A percentile compares a stretch with the other conserved stretches of the same genome.
Evolutionary conservation across 139 green algal genomes (phyloP).

Genomic region (Coelastrella sp.): DNA sequence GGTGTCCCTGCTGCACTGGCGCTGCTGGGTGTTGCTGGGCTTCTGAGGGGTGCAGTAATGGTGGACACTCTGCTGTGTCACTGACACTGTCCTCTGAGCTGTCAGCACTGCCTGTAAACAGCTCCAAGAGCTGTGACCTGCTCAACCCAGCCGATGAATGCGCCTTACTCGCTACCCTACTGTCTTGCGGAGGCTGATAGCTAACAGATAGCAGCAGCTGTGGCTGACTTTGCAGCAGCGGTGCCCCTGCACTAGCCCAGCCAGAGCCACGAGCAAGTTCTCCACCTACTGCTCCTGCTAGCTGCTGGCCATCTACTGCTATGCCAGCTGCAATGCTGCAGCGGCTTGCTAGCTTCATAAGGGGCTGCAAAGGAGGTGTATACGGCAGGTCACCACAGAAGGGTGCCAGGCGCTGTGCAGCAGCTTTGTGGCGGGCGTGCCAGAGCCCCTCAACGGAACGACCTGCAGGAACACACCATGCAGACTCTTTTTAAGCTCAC

Average conservation of each 20-base stretch:
- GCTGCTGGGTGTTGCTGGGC: no score
- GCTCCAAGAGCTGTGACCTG: slow-evolving; percentile 19
- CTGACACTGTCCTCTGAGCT: no score
- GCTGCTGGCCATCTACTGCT: slow-evolving; percentile 36
- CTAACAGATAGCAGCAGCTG: slow-evolving; percentile 25
- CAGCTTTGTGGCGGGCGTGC: slow-evolving; percentile 51
- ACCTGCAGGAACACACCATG: neutral
- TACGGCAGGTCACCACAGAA: slow-evolving; percentile 57
- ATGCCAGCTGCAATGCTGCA: slow-evolving; percentile 54
- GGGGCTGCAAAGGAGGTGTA: slow-evolving; percentile 63
- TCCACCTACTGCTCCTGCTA: neutral
- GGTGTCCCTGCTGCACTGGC: no score
- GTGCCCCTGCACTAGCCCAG: neutral
- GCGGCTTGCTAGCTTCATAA: slow-evolving; percentile 42
- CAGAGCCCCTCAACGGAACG: slow-evolving; percentile 49
- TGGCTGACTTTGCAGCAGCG: neutral
- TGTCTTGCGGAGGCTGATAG: neutral
- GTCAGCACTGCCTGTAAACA: slow-evolving; percentile 30
- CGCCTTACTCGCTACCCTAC: neutral
- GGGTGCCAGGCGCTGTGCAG: slow-evolving; percentile 50
- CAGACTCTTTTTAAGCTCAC: no score
- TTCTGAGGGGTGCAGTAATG: no score
- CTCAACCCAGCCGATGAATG: slow-evolving; percentile 9
- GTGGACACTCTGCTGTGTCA: no score
- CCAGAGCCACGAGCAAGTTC: neutral